Evolutionary conservation across 106 monocot genomes (phyloP), one percentile per base, ranked within the genome.

Genomic region (Dendrobium officinale): DNA sequence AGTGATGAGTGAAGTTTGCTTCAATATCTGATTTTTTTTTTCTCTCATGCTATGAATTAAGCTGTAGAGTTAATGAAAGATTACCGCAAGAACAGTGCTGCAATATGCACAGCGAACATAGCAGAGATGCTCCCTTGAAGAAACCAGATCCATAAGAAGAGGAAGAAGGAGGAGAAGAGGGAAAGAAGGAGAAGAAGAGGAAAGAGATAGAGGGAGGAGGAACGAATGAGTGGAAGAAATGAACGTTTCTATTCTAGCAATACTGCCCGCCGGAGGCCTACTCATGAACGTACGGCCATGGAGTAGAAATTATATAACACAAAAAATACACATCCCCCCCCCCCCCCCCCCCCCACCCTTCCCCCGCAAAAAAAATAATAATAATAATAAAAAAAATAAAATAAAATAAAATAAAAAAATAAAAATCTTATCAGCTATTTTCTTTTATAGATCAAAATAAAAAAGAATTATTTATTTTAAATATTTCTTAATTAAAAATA

Each of bases 41-140:
- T 31, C 31, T 3, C 13, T 51, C 16, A 51, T 51, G 2, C 2
- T 51, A 15, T 51, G 1, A 51, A 51, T 51, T 16, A 15, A 51
- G 51, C 3, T 51, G 15, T 51, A 13, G 33, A 43, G 42, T 4
- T 2, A 2, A 37, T 11, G 40, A 26, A 22, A 18, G 24, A 78
- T 72, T 83, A 83, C 83, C 72, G 78, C 79, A 51, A 83, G 83
- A 73, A 83, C 83, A 31, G 83, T 83, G 83, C 45, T 79, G 44
- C 83, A 83, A 42, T 83, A 83, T 51, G 79, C 79, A 49, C 83
- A 83, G 16, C 83, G 83, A 73, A 83, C 83, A 22, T 83, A 83
- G 79, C 83, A 83, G 26, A 83, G 78, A 51, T 83, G 83, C 20
- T 83, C 83, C 22, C 72, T 77, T 8, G 83, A 78, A 73, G 83